Percentiles rank a stretch among this genome's conserved stretches.
phyloP scores from a whole-genome alignment of 306 rosid species.

The Senna tora region DNA sequence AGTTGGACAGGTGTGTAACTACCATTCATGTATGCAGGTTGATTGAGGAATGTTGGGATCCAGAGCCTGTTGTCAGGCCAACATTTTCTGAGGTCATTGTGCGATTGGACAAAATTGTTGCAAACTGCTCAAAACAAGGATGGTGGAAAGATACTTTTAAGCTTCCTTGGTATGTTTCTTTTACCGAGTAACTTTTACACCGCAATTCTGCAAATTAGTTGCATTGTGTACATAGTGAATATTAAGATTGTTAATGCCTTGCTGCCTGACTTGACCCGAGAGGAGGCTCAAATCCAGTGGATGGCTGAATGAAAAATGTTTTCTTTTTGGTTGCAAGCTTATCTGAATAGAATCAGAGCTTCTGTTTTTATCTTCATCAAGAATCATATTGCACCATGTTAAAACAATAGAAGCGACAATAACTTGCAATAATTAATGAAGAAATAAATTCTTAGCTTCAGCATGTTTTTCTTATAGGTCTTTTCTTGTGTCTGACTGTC shows the following conservation, averaged over 20 bases:
- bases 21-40: conserved; percentile 58
- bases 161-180: conserved; percentile 87
- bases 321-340: neutral
- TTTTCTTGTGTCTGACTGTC: neutral
- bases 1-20: conserved; percentile 39
- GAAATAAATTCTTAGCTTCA: neutral
- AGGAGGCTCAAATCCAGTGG: neutral
- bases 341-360: no score
- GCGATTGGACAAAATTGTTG: conserved; percentile 81
- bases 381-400: no score
- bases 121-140: conserved; percentile 90
- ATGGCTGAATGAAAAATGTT: neutral
- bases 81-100: conserved; percentile 80
- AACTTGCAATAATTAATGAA: neutral
- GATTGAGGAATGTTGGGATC: conserved; percentile 97
- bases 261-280: neutral
- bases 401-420: neutral
- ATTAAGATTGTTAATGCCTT: neutral
- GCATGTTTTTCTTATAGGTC: neutral
- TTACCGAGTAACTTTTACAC: neutral
- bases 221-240: neutral
- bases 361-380: no score
- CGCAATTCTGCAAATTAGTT: neutral
- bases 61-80: conserved; percentile 81
- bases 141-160: conserved; percentile 99